Conservation (phyloP, 2,329 filamentous ascomycete genomes). For the Sporothrix pseudoabietina region DNA sequence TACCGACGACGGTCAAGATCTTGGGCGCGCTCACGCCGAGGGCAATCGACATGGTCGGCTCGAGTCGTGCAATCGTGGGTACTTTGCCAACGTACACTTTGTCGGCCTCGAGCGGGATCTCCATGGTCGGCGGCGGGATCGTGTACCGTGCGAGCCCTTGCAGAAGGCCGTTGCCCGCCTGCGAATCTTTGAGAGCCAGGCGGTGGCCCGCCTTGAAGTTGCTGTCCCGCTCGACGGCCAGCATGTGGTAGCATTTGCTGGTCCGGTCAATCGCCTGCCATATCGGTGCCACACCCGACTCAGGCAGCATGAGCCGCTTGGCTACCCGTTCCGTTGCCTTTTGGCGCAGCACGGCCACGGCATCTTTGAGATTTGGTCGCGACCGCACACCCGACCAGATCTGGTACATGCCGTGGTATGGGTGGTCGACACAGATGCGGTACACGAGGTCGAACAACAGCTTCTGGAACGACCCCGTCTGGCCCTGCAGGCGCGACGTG, state of each 20-base stretch:
- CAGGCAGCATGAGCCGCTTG: constrained; percentile 59
- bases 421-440: constrained; percentile 88
- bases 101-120: constrained; percentile 71
- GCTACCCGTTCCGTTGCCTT: constrained; percentile 71
- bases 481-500: constrained; percentile 82
- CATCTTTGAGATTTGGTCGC: constrained; percentile 70
- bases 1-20: constrained; percentile 79
- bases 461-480: constrained; percentile 70
- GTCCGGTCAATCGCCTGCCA: constrained; percentile 75
- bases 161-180: constrained; percentile 64
- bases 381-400: constrained; percentile 81
- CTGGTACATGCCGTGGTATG: constrained; percentile 96
- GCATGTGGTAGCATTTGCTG: constrained; percentile 64
- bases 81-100: constrained; percentile 71
- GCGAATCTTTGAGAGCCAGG: constrained; percentile 58
- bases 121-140: constrained; percentile 88
- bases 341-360: constrained; percentile 71
- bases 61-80: constrained; percentile 72
- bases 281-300: constrained; percentile 51
- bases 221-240: constrained; percentile 67
- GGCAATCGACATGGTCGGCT: constrained; percentile 78
- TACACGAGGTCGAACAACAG: constrained; percentile 73
- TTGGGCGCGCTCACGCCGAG: constrained; percentile 92
- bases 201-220: constrained; percentile 70
- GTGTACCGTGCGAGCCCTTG: constrained; percentile 63